Conservation (phyloP, 179 eudicot genomes). For the Actinidia polygama region DNA sequence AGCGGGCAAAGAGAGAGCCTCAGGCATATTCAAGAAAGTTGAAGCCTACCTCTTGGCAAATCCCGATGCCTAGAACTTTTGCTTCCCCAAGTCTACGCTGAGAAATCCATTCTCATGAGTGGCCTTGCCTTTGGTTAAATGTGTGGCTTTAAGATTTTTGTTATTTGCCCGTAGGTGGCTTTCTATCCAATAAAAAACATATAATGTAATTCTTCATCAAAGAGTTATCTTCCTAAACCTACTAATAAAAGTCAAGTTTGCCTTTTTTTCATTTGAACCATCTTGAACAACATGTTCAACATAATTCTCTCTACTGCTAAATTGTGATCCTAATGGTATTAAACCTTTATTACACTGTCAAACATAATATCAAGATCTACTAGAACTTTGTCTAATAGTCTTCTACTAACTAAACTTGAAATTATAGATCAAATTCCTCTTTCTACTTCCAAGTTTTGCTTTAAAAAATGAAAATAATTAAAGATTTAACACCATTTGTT, state of each 20-base stretch:
- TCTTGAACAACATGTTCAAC: neutral
- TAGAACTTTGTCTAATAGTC: neutral
- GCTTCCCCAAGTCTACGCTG: neutral
- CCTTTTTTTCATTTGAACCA: neutral
- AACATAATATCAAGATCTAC: neutral
- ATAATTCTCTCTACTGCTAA: no score
- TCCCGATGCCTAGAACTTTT: neutral
- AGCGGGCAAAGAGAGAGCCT: slow-evolving; percentile 23
- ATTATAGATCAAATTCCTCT: neutral
- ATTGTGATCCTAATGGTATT: no score
- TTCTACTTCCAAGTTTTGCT: neutral
- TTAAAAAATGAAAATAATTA: neutral
- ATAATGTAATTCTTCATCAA: neutral
- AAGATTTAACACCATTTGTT: no score
- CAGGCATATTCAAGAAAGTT: slow-evolving; percentile 24
- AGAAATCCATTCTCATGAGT: no score
- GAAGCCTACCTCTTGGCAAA: slow-evolving; percentile 29
- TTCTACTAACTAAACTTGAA: neutral
- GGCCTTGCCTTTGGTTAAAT: no score
- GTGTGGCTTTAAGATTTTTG: no score
- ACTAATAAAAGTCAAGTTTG: neutral
- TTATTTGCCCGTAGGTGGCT: no score
- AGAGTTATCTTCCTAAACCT: neutral
- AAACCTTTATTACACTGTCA: no score
- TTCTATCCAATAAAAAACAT: neutral